Percentiles rank a stretch among this genome's conserved stretches.
Conservation (phyloP, 805 yeast genomes). For the Starmerella sp. region DNA sequence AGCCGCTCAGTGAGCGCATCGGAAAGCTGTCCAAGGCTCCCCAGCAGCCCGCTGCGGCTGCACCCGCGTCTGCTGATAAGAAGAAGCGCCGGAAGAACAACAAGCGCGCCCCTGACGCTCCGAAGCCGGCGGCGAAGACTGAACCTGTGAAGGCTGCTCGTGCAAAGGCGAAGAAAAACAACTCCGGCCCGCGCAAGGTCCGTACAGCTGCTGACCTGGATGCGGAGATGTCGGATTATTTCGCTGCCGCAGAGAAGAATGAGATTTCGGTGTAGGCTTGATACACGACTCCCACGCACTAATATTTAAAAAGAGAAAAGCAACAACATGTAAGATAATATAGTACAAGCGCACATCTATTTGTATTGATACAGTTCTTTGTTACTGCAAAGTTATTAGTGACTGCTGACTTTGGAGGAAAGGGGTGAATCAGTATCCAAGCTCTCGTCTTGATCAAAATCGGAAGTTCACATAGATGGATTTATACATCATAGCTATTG, state of each 20-base stretch:
- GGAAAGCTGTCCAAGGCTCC: slow-evolving; percentile 8
- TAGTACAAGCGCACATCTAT: too few relatives aligned
- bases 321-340: too few relatives aligned
- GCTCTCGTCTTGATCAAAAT: too few relatives aligned
- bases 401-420: too few relatives aligned
- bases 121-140: slow-evolving; percentile 5
- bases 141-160: slow-evolving; percentile 8
- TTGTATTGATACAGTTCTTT: too few relatives aligned
- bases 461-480: neutral
- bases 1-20: slow-evolving; percentile 18
- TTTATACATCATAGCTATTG: neutral
- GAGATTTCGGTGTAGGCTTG: slow-evolving; percentile 19
- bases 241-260: slow-evolving; percentile 29
- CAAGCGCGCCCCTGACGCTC: slow-evolving; percentile 10
- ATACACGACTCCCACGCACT: neutral
- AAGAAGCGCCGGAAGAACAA: slow-evolving; percentile 10
- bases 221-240: slow-evolving; percentile 96
- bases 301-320: neutral
- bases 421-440: too few relatives aligned
- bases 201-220: slow-evolving; percentile 89
- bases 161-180: slow-evolving; percentile 20
- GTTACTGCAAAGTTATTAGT: too few relatives aligned
- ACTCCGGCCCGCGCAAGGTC: slow-evolving; percentile 32
- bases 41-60: neutral
- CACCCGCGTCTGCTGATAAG: neutral